Evolutionary conservation across 805 yeast genomes (phyloP).

Genomic region (Ogataea neopini): DNA sequence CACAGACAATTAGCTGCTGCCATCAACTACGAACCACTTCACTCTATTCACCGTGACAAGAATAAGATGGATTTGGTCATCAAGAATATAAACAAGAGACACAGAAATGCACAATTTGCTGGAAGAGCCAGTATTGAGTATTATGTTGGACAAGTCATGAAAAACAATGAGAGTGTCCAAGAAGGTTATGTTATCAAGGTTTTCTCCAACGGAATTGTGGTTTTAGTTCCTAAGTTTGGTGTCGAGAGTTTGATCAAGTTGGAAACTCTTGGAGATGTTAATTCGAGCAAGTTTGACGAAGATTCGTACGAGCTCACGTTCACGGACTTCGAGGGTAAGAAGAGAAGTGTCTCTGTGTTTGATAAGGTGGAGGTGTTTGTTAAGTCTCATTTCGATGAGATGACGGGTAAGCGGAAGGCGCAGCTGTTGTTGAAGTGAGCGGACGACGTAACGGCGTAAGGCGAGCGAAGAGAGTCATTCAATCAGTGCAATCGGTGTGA

Average conservation of each 20-base stretch:
- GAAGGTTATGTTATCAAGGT: conserved; percentile 92
- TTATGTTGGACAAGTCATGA: conserved; percentile 97
- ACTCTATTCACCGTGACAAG: conserved; percentile 82
- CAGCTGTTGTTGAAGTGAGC: conserved; percentile 57
- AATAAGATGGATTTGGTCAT: conserved; percentile 86
- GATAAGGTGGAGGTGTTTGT: conserved; percentile 85
- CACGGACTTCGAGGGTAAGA: conserved; percentile 40
- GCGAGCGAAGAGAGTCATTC: conserved; percentile 10
- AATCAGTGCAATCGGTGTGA: too few relatives aligned
- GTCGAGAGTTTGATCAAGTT: conserved; percentile 89
- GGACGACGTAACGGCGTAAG: background rate
- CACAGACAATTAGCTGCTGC: conserved; percentile 99
- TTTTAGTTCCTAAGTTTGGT: conserved; percentile 92
- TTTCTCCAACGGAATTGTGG: conserved; percentile 92
- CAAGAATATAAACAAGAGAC: conserved; percentile 87
- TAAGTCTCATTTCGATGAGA: conserved; percentile 77
- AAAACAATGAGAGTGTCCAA: conserved; percentile 73
- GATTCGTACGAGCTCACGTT: conserved; percentile 71
- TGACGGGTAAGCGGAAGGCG: conserved; percentile 91
- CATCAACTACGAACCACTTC: conserved; percentile 85
- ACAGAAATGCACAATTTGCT: conserved; percentile 97
- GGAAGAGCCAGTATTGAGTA: conserved; percentile 98
- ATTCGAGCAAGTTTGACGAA: conserved; percentile 70
- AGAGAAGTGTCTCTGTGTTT: conserved; percentile 59
- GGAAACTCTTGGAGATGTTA: conserved; percentile 68